These are phyloP conservation scores for Hemisphaericaspora nanyangensis DNA, from an alignment of 805 yeast species.

Conservation along the genomic window DNA sequence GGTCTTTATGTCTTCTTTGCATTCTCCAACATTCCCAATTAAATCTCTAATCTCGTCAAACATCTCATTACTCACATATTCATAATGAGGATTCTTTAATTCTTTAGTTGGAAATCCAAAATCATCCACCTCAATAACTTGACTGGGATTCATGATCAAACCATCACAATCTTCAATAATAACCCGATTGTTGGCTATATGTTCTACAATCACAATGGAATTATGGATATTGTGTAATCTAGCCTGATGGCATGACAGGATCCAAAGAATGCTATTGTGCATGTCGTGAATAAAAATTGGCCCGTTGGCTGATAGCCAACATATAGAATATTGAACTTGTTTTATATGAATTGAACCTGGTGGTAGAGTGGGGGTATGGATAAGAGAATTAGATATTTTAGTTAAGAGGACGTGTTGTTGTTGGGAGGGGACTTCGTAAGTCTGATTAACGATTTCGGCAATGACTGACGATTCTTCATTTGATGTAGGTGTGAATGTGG, in stretches of 20 bases:
- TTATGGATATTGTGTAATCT: conserved; percentile 21
- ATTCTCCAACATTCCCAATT: no score
- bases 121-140: conserved; percentile 23
- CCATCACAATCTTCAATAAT: conserved; percentile 28
- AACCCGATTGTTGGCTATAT: conserved; percentile 19
- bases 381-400: background rate
- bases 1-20: no score
- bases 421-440: background rate
- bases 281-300: conserved; percentile 27
- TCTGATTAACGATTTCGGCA: background rate
- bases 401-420: conserved; percentile 2
- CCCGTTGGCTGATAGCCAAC: conserved; percentile 21
- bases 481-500: background rate
- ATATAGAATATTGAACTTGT: conserved; percentile 12
- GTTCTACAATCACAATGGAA: conserved; percentile 14
- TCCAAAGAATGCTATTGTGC: conserved; percentile 13
- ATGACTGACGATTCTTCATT: background rate
- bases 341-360: conserved; percentile 20
- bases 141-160: conserved; percentile 5
- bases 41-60: background rate
- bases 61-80: background rate
- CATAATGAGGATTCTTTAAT: conserved; percentile 7
- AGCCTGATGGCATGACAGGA: conserved; percentile 26
- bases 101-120: conserved; percentile 22
- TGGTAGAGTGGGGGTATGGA: background rate